phyloP scores from a whole-genome alignment of 2,329 filamentous ascomycete genomes.

The Ilyonectria sp. region DNA sequence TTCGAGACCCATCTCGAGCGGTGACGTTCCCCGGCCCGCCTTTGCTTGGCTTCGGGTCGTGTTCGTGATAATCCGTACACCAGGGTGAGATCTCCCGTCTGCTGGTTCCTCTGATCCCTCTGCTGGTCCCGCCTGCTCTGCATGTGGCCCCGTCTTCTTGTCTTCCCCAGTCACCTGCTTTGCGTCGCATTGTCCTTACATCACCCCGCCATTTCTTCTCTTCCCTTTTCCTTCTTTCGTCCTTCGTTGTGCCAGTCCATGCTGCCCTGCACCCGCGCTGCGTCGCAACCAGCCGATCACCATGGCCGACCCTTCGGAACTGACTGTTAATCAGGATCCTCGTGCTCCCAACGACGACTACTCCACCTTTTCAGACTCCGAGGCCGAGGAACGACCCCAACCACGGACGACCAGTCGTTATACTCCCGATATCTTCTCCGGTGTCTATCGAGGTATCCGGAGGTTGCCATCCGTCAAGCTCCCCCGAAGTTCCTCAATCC shows the following conservation, averaged over 20 bases:
- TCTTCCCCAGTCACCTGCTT: slow-evolving; percentile 12
- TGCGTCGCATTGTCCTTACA: slow-evolving; percentile 3
- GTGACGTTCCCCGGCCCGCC: slow-evolving; percentile 45
- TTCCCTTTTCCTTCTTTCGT: slow-evolving; percentile 6
- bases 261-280: slow-evolving; percentile 34
- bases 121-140: slow-evolving; percentile 22
- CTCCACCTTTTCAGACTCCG: slow-evolving; percentile 61
- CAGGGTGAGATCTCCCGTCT: slow-evolving; percentile 39
- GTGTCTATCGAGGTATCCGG: slow-evolving; percentile 67
- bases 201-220: slow-evolving; percentile 12
- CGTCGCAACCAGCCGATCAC: slow-evolving; percentile 27
- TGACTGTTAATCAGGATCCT: slow-evolving; percentile 52
- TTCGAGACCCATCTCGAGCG: slow-evolving; percentile 44
- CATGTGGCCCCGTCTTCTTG: slow-evolving; percentile 33
- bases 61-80: slow-evolving; percentile 42
- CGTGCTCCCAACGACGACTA: slow-evolving; percentile 45
- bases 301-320: slow-evolving; percentile 50
- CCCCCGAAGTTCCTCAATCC: slow-evolving; percentile 61
- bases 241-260: slow-evolving; percentile 30
- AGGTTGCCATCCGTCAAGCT: slow-evolving; percentile 62
- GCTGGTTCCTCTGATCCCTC: slow-evolving; percentile 16
- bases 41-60: slow-evolving; percentile 40
- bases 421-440: slow-evolving; percentile 64
- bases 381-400: slow-evolving; percentile 57
- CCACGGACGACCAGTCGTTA: slow-evolving; percentile 47